Evolutionary conservation across 2,329 filamentous ascomycete species (phyloP).

Genomic region (Exophiala aquamarina): DNA sequence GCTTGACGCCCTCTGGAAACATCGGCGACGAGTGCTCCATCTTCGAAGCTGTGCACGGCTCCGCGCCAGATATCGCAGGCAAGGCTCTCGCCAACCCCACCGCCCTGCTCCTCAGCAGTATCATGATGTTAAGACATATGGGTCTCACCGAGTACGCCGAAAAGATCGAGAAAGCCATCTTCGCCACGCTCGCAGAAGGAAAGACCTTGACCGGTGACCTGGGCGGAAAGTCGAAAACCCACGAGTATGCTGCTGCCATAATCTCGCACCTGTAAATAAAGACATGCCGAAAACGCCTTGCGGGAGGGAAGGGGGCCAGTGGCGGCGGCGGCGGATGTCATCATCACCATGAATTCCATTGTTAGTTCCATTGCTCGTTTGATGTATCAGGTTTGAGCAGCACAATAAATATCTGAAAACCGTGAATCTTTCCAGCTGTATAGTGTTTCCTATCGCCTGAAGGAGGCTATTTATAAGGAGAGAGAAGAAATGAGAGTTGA

Average conservation of each 20-base stretch:
- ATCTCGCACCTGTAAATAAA: slow-evolving; percentile 60
- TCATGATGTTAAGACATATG: slow-evolving; percentile 99
- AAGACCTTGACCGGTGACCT: slow-evolving; percentile 94
- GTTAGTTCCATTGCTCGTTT: too few species aligned
- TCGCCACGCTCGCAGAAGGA: slow-evolving; percentile 92
- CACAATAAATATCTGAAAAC: too few species aligned
- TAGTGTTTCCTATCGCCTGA: too few species aligned
- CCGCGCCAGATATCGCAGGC: slow-evolving; percentile 93
- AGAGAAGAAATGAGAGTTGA: too few species aligned
- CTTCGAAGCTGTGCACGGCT: slow-evolving; percentile 99
- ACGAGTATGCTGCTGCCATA: slow-evolving; percentile 90
- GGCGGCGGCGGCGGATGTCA: too few species aligned
- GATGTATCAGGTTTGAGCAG: too few species aligned
- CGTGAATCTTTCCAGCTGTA: too few species aligned
- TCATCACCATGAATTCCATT: too few species aligned
- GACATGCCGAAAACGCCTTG: background rate
- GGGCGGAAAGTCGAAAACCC: slow-evolving; percentile 92
- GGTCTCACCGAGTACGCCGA: slow-evolving; percentile 78
- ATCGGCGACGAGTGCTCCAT: slow-evolving; percentile 99
- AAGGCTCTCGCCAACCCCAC: slow-evolving; percentile 97
- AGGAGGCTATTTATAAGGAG: too few species aligned
- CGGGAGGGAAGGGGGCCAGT: background rate
- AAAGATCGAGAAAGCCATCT: slow-evolving; percentile 91
- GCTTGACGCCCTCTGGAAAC: slow-evolving; percentile 96
- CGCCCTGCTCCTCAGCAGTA: slow-evolving; percentile 88